Conservation (phyloP, 495 filamentous ascomycete species). For the Aspergillus cavernicola region DNA sequence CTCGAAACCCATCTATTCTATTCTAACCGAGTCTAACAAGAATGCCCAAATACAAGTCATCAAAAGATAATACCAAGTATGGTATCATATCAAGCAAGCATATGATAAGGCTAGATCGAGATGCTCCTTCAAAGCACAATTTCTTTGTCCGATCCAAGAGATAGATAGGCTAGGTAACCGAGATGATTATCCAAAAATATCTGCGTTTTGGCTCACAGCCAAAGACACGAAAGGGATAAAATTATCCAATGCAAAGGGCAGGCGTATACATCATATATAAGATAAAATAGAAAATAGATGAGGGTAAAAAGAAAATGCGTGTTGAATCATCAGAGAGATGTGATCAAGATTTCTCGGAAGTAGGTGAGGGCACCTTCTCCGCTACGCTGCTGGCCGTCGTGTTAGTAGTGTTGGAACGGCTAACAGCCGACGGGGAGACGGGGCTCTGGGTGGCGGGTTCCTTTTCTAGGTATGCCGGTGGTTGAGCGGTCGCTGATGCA, state of each 20-base stretch:
- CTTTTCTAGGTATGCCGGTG: slow-evolving; percentile 30
- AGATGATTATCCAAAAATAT: background rate
- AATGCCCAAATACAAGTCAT: no score
- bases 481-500: slow-evolving; percentile 3
- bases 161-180: no score
- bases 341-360: slow-evolving; percentile 2
- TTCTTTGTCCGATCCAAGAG: no score
- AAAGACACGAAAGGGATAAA: background rate
- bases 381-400: background rate
- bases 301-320: background rate
- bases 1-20: no score
- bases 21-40: no score
- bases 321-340: background rate
- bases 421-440: slow-evolving; percentile 9
- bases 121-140: no score
- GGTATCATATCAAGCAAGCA: no score
- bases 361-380: background rate
- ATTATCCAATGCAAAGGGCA: background rate
- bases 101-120: no score
- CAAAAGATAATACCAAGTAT: no score
- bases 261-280: background rate
- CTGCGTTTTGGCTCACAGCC: no score
- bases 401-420: slow-evolving; percentile 8
- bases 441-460: slow-evolving; percentile 10
- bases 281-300: background rate